Evolutionary conservation across 805 yeast genomes (phyloP), one percentile per base, ranked within the genome.

Genomic region (Metschnikowia colocasiae): DNA sequence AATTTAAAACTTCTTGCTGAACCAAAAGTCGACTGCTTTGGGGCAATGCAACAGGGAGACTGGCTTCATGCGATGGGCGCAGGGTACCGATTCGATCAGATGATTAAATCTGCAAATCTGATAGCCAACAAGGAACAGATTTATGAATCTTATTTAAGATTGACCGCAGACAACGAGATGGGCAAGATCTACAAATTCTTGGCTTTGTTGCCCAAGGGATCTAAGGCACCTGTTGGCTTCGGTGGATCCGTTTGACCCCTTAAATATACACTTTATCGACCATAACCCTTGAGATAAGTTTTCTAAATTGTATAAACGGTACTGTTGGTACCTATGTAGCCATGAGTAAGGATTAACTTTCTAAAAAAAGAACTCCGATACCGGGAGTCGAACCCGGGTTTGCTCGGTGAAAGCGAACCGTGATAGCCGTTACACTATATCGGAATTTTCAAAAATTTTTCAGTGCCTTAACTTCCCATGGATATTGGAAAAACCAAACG

Each of bases 321-420:
- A 1, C 13, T 33, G 19, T 18, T 6, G 23, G 10, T 6, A 12
- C 10, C 27, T 25, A 5, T 25, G 27, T 10, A 3, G 7, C 27
- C 10, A 25, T 6, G 10, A 10, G 4, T 25, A 6, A 4, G 32
- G 16, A 1, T 3, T 29, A 1, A 16, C 1, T 13, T 25, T 6
- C 9, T 23, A 15, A 12, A 25, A 45, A 47, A 57, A 52, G 51
- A 47, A 48, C 76, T 81, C 87, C 86, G 85, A 79, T 80, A 75
- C 87, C 84, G 87, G 86, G 87, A 80, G 85, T 82, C 85, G 87
- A 82, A 82, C 86, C 86, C 86, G 84, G 83, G 81, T 75, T 70
- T 81, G 83, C 85, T 79, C 85, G 84, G 86, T 81, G 85, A 81
- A 80, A 81, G 85, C 84, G 84, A 79, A 78, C 84, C 83, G 81